These are phyloP conservation scores for Arabidopsis thaliana DNA, from an alignment of 345 rosid genomes.

Conservation along the genomic window TAIR10.1 NC_003074.8:8056001-8056500, in stretches of 20 bases:
- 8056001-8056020: slow-evolving; percentile 56
- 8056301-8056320: slow-evolving; percentile 57
- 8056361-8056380: slow-evolving; percentile 59
- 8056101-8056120: slow-evolving; percentile 66
- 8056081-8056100: slow-evolving; percentile 66
- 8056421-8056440: slow-evolving; percentile 66
- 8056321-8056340: slow-evolving; percentile 57
- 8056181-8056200: slow-evolving; percentile 56
- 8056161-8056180: slow-evolving; percentile 73
- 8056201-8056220: slow-evolving; percentile 71
- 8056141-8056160: slow-evolving; percentile 72
- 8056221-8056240: slow-evolving; percentile 70
- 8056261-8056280: slow-evolving; percentile 53
- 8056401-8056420: slow-evolving; percentile 67
- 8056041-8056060: slow-evolving; percentile 71
- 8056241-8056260: slow-evolving; percentile 60
- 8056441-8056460: slow-evolving; percentile 57
- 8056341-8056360: slow-evolving; percentile 59
- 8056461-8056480: slow-evolving; percentile 66
- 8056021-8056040: slow-evolving; percentile 62
- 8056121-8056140: slow-evolving; percentile 61
- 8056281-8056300: slow-evolving; percentile 57
- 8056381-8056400: slow-evolving; percentile 62
- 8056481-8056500: slow-evolving; percentile 68
- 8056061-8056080: slow-evolving; percentile 57